Conservation (phyloP, 768 basidiomycete species). For the Dacryopinax primogenitus region DNA sequence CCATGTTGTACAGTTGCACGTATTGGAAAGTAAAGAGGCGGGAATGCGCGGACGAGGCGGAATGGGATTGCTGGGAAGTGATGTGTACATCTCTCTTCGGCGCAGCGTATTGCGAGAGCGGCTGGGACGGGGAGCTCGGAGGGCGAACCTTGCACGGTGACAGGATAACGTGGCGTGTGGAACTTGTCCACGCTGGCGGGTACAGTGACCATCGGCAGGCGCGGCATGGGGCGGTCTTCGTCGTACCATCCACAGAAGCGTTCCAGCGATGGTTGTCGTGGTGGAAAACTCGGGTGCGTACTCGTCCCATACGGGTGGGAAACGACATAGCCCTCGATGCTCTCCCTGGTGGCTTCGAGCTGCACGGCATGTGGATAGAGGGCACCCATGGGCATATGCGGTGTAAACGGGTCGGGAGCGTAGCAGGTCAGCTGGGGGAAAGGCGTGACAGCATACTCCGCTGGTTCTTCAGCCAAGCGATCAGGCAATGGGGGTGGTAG, state of each 20-base stretch:
- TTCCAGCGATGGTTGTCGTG: not conserved
- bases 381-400: not conserved
- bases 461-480: not conserved
- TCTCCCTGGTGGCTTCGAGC: not conserved
- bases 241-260: not conserved
- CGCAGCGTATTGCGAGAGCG: not conserved
- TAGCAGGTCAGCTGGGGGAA: not conserved
- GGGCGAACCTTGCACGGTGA: not conserved
- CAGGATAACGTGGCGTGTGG: not conserved
- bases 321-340: not conserved
- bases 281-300: not conserved
- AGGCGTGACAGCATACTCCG: not conserved
- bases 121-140: slow-evolving; percentile 1
- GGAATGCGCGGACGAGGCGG: not conserved
- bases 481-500: not conserved
- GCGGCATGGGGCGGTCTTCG: not conserved
- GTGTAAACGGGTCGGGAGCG: not conserved
- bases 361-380: not conserved
- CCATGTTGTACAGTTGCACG: not conserved
- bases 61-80: not conserved
- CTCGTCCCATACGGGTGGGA: not conserved
- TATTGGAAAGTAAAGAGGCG: not conserved
- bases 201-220: not conserved
- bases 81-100: not conserved
- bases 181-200: not conserved